These are phyloP conservation scores for Magnolia changhungtana DNA, from an alignment of 164 flowering plant species.

Conservation along the genomic window DNA sequence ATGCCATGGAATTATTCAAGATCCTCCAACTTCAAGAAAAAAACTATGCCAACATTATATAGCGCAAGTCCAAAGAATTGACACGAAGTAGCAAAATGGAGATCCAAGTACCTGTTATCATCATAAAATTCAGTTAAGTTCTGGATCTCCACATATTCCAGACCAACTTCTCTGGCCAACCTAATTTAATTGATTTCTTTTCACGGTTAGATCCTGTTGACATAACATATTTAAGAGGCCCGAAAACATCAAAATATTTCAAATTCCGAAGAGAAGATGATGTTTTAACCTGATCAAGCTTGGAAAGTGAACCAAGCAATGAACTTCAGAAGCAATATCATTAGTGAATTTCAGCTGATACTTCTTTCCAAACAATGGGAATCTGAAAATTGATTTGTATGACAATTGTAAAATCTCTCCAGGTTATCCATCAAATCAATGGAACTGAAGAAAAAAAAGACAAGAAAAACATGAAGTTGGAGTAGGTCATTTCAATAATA, in stretches of 20 bases:
- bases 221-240: too few species aligned
- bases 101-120: constrained; percentile 67
- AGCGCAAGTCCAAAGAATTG: not conserved
- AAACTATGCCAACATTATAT: too few species aligned
- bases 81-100: not conserved
- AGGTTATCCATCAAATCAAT: not conserved
- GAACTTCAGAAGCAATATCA: constrained; percentile 72
- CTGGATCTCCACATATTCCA: constrained; percentile 91
- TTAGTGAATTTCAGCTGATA: constrained; percentile 81
- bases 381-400: constrained; percentile 47
- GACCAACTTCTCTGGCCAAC: constrained; percentile 97
- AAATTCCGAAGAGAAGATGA: not conserved
- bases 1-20: too few species aligned
- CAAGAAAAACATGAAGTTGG: not conserved
- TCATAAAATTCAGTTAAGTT: constrained; percentile 93
- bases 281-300: constrained; percentile 76
- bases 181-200: constrained; percentile 31
- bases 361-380: constrained; percentile 90
- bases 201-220: constrained; percentile 4
- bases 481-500: constrained; percentile 20
- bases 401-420: not conserved
- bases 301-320: constrained; percentile 95
- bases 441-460: not conserved
- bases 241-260: not conserved
- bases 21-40: too few species aligned